These are phyloP conservation scores for Pterocarpus macrocarpus DNA, from an alignment of 306 rosid species.

Conservation along the genomic window DNA sequence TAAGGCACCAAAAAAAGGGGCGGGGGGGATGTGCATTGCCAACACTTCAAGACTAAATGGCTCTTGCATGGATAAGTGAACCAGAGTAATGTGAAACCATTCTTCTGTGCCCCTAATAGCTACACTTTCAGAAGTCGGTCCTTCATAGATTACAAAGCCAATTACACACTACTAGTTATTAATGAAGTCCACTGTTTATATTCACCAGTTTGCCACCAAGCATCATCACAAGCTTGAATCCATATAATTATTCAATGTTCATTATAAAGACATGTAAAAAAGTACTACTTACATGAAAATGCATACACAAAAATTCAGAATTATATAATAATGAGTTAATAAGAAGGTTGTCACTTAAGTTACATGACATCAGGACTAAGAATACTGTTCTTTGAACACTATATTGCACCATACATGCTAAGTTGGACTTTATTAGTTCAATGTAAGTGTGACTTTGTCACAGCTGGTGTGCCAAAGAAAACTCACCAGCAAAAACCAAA, in stretches of 20 bases:
- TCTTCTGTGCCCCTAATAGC: background rate
- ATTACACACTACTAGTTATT: constrained; percentile 7
- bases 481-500: constrained; percentile 3
- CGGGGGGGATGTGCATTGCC: background rate
- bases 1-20: constrained; percentile 6
- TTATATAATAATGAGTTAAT: background rate
- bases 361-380: background rate
- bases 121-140: constrained; percentile 12
- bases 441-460: background rate
- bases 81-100: background rate
- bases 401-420: constrained; percentile 16
- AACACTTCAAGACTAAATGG: background rate
- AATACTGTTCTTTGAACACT: constrained; percentile 4
- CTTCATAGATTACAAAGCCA: constrained; percentile 7
- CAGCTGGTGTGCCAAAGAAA: background rate
- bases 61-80: background rate
- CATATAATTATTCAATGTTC: background rate
- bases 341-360: constrained; percentile 11
- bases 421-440: background rate
- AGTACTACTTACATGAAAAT: background rate
- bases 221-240: constrained; percentile 4
- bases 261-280: background rate
- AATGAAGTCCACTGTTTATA: background rate
- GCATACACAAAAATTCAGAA: constrained; percentile 11
- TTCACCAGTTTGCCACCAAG: background rate